Evolutionary conservation across 2,329 filamentous ascomycete species (phyloP).

Genomic region (Aspergillus sojae): DNA sequence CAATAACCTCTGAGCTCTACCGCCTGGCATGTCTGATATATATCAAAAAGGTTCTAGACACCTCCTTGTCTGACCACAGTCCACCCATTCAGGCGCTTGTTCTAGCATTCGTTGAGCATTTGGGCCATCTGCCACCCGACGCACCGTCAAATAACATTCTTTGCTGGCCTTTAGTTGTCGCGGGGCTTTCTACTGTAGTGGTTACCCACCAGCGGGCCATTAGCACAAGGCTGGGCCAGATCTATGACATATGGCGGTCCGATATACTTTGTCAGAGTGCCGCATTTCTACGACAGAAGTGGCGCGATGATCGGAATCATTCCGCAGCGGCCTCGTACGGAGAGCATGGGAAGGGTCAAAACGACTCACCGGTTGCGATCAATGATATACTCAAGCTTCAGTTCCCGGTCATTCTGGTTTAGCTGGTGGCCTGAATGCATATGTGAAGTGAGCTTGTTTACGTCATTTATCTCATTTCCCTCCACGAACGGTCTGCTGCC

Average conservation of each 20-base stretch:
- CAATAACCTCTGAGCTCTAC: constrained; percentile 9
- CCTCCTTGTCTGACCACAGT: neutral
- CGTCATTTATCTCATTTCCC: neutral
- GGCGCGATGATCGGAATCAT: neutral
- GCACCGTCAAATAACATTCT: constrained; percentile 7
- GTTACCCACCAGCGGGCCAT: neutral
- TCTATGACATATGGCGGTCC: neutral
- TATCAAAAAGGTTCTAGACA: neutral
- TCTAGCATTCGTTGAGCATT: neutral
- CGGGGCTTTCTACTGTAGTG: neutral
- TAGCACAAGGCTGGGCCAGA: neutral
- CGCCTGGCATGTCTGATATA: constrained; percentile 9
- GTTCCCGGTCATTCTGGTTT: neutral
- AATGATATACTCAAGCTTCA: neutral
- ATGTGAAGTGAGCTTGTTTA: neutral
- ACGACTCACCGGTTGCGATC: neutral
- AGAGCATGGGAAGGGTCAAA: neutral
- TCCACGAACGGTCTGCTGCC: neutral
- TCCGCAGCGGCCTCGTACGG: neutral
- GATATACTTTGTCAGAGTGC: neutral
- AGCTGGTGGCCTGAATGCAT: neutral
- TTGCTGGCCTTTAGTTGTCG: constrained; percentile 13
- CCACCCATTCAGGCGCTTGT: constrained; percentile 1
- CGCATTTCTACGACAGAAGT: neutral
- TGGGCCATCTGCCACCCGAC: neutral